Evolutionary conservation across 352 stramenopile genomes (phyloP).

Genomic region (Phytopythium helicoides): DNA sequence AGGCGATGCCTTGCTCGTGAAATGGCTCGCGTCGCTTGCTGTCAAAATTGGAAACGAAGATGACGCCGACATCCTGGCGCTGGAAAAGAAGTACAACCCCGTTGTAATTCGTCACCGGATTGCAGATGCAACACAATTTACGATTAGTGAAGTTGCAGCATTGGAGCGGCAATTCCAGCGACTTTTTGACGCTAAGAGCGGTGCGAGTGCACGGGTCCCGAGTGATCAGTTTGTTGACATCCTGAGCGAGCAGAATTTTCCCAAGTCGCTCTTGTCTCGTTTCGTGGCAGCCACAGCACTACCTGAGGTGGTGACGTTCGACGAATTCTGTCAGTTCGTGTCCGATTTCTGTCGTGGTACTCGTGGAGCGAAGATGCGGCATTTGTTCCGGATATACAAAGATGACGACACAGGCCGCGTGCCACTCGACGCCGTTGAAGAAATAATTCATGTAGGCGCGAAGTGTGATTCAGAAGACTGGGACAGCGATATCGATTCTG

Average conservation of each 20-base stretch:
- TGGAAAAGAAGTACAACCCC: conserved; percentile 80
- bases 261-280: conserved; percentile 33
- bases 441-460: conserved; percentile 32
- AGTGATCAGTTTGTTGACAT: conserved; percentile 56
- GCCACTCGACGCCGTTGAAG: conserved; percentile 35
- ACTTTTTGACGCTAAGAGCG: conserved; percentile 71
- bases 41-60: conserved; percentile 67
- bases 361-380: conserved; percentile 29
- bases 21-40: conserved; percentile 64
- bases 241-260: conserved; percentile 45
- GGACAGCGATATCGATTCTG: conserved; percentile 14
- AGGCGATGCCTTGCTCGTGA: conserved; percentile 53
- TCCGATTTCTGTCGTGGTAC: conserved; percentile 72
- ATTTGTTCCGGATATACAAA: conserved; percentile 66
- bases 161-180: conserved; percentile 81
- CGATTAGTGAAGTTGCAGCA: conserved; percentile 62
- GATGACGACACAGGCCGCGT: conserved; percentile 27
- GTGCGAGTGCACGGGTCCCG: conserved; percentile 63
- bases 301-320: conserved; percentile 62
- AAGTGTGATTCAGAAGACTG: conserved; percentile 19
- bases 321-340: conserved; percentile 81
- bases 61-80: conserved; percentile 63
- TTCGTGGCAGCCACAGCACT: conserved; percentile 43
- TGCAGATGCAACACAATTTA: conserved; percentile 65
- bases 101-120: conserved; percentile 80